phyloP scores from a whole-genome alignment of 2,329 filamentous ascomycete species.

The Leptographium lundbergii region DNA sequence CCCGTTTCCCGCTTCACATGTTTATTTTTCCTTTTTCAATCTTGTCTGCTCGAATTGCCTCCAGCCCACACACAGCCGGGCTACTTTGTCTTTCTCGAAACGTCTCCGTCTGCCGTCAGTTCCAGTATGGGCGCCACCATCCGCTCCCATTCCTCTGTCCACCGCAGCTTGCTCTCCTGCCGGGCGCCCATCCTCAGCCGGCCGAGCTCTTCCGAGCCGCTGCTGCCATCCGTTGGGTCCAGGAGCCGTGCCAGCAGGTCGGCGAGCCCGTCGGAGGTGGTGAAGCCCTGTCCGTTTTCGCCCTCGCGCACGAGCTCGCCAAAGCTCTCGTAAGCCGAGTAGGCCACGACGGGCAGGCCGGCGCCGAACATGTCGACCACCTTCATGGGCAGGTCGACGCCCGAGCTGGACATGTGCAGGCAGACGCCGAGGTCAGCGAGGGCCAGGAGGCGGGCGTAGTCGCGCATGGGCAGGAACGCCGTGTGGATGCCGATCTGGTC shows the following conservation, averaged over 20 bases:
- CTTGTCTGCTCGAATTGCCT: not conserved
- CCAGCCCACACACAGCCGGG: too few relatives aligned
- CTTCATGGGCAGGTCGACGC: slow-evolving; percentile 97
- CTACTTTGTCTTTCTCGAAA: not conserved
- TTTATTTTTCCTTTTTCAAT: not conserved
- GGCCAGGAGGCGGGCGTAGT: slow-evolving; percentile 76
- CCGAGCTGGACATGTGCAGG: slow-evolving; percentile 84
- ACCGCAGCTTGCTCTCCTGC: slow-evolving; percentile 62
- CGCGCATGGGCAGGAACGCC: slow-evolving; percentile 70
- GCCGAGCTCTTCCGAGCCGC: slow-evolving; percentile 33
- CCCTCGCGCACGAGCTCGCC: slow-evolving; percentile 81
- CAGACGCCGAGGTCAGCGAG: slow-evolving; percentile 83
- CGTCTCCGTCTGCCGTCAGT: slow-evolving; percentile 17
- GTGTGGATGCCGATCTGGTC: slow-evolving; percentile 64
- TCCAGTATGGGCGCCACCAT: slow-evolving; percentile 64
- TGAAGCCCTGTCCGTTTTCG: slow-evolving; percentile 76
- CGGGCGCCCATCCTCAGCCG: slow-evolving; percentile 56
- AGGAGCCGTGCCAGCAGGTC: slow-evolving; percentile 54
- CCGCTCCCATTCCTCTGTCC: slow-evolving; percentile 88
- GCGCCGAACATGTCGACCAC: slow-evolving; percentile 98
- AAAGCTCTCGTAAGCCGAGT: slow-evolving; percentile 77
- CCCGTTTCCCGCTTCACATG: too few relatives aligned
- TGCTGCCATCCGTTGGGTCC: not conserved
- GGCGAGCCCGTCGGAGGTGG: slow-evolving; percentile 53
- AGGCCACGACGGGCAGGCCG: slow-evolving; percentile 80